Evolutionary conservation across 306 rosid genomes (phyloP), one percentile per base, ranked within the genome.

Genomic region (Oxytropis ochrocephala): DNA sequence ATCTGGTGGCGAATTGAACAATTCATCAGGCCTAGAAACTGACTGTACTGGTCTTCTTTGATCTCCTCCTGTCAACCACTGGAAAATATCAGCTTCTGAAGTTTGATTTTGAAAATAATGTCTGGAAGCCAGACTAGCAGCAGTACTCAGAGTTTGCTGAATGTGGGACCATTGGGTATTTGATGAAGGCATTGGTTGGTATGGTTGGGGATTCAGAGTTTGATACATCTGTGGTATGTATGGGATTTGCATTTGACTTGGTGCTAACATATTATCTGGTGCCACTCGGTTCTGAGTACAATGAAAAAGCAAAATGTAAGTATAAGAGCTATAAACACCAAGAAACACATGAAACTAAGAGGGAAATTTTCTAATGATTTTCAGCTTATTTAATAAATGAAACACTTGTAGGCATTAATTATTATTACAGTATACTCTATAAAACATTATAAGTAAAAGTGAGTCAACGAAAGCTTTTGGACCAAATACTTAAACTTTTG

Each of bases 191-290:
- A 11, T 57, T 56, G 86, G 46, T 67, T 71, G 64, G 56, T 78
- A 6, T 7, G 65, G 16, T 72, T 75, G 76, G 33, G 60, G 10
- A 75, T 74, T 80, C 59, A 94, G 71, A 73, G 79, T 29, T 72
- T 82, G 92, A 73, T 82, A 94, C 51, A 88, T 82, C 78, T 87
- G 96, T 24, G 83, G 2, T 55, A 78, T 74, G 70, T 42, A 21
- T 56, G 53, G 42, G 47, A 56, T 79, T 51, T 74, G 86, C 74
- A 30, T 38, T 64, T 69, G 88, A 84, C 77, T 78, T 16, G 74
- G 44, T 36, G 51, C 73, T n/a, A n/a, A n/a, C n/a, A n/a, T n/a
- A n/a, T n/a, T n/a, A n/a, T n/a, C n/a, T n/a, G n/a, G n/a, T n/a
- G n/a, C n/a, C 49, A 43, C 84, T 62, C 78, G 83, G 64, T 38